phyloP scores from a whole-genome alignment of 257 asterid genomes.

The Solanum megistacrolobum region DNA sequence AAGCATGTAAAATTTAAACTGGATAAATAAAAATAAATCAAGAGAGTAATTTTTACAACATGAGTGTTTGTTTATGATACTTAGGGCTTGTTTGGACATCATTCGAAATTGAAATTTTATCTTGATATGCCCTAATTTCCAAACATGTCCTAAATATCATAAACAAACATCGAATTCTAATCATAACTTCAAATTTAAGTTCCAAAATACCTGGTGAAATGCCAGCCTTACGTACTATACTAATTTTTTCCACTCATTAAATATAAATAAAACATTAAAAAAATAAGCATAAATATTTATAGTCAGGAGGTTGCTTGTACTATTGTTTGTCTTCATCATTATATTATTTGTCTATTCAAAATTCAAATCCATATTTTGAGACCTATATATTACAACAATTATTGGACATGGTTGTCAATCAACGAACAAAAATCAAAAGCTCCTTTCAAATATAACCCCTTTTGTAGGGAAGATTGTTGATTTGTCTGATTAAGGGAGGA shows the following conservation, averaged over 20 bases:
- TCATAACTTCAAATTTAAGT: neutral
- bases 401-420: slow-evolving; percentile 8
- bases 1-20: neutral
- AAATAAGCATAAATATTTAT: neutral
- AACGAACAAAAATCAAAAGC: slow-evolving; percentile 22
- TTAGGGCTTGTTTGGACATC: neutral
- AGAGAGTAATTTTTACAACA: too few species aligned
- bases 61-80: neutral
- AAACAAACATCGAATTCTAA: neutral
- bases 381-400: neutral
- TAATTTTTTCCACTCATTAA: neutral
- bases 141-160: neutral
- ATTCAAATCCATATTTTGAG: neutral
- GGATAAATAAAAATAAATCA: neutral
- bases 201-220: neutral
- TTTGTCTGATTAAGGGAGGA: neutral
- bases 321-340: slow-evolving; percentile 5
- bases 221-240: neutral
- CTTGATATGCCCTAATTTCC: neutral
- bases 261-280: neutral
- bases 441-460: slow-evolving; percentile 2
- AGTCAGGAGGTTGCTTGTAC: neutral
- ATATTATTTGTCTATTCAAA: neutral
- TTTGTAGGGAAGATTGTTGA: neutral
- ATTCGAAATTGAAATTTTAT: too few species aligned